Conservation (phyloP, 345 rosid species). For the Salix caprea region DNA sequence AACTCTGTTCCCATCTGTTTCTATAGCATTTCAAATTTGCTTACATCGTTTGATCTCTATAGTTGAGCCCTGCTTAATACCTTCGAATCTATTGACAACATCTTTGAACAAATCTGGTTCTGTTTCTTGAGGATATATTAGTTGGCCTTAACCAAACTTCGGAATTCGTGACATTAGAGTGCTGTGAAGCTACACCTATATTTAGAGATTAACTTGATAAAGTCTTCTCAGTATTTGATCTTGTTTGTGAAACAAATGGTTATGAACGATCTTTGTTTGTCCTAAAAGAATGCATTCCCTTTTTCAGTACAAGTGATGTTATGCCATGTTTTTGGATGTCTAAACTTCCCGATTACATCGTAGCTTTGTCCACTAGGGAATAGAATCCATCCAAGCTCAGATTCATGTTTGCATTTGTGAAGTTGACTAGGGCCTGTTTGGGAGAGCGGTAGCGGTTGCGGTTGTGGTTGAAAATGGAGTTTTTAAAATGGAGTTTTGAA, state of each 20-base stretch:
- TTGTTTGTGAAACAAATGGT: not conserved
- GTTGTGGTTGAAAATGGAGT: too few species aligned
- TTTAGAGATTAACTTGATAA: not conserved
- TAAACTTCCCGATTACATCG: not conserved
- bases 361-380: not conserved
- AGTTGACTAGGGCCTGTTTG: too few species aligned
- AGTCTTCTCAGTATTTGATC: not conserved
- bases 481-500: too few species aligned
- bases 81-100: too few species aligned
- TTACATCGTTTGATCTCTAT: not conserved
- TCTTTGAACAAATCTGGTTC: too few species aligned
- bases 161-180: not conserved
- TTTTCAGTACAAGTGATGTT: not conserved
- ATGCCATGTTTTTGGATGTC: not conserved
- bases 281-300: not conserved
- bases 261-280: not conserved
- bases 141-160: not conserved
- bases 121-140: too few species aligned
- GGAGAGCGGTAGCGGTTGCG: too few species aligned
- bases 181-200: not conserved
- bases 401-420: not conserved
- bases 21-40: not conserved
- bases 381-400: not conserved
- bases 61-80: too few species aligned
- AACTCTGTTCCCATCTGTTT: not conserved